Evolutionary conservation across 345 rosid species (phyloP).

Genomic region (Mallotus nudiflorus): DNA sequence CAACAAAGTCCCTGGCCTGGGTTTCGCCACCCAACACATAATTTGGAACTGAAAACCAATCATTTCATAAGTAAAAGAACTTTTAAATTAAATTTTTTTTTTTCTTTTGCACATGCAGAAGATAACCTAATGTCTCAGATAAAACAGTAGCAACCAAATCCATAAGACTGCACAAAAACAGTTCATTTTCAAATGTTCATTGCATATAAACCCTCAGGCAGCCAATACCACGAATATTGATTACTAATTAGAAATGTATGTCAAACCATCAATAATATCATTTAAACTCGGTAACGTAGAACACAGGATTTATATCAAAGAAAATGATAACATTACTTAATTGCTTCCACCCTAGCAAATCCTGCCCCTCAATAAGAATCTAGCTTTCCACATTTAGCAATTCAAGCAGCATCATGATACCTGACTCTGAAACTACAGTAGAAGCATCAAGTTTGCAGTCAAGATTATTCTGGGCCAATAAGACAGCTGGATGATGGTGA

Average conservation of each 20-base stretch:
- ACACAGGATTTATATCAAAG: neutral
- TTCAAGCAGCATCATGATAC: conserved; percentile 27
- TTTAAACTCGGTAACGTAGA: neutral
- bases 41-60: conserved; percentile 41
- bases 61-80: conserved; percentile 2
- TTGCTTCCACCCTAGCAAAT: neutral
- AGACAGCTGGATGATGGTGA: conserved; percentile 36
- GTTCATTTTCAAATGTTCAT: neutral
- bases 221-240: neutral
- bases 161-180: neutral
- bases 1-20: conserved; percentile 41
- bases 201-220: neutral
- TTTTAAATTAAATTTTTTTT: neutral
- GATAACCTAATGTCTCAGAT: neutral
- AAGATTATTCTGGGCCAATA: conserved; percentile 45
- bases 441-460: conserved; percentile 40
- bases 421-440: conserved; percentile 43
- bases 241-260: neutral
- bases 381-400: neutral
- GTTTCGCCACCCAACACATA: conserved; percentile 53
- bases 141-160: neutral
- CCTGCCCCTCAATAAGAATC: neutral
- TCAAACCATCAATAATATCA: neutral
- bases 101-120: neutral
- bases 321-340: neutral